Conservation (phyloP, 2,329 filamentous ascomycete species). For the Helicocarpus griseus region DNA sequence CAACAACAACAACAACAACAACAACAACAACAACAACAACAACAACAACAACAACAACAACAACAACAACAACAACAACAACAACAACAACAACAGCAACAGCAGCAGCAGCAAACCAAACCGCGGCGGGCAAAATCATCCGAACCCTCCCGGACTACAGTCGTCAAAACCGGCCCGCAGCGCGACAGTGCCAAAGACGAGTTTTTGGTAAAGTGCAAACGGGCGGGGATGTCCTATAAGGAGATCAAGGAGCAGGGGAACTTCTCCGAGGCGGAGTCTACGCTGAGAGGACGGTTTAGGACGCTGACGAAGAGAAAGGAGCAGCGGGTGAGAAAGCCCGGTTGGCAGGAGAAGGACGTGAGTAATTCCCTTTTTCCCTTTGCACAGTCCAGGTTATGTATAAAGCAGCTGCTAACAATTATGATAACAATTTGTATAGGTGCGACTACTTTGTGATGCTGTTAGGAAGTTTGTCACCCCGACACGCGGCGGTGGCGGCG, state of each 20-base stretch:
- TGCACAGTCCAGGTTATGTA: not conserved
- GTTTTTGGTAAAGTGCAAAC: constrained; percentile 33
- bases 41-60: too few relatives aligned
- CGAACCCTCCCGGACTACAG: not conserved
- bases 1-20: not conserved
- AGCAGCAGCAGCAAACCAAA: not conserved
- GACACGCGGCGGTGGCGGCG: constrained; percentile 1
- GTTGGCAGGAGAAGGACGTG: constrained; percentile 36
- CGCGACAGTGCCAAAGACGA: constrained; percentile 23
- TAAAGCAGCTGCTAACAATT: too few relatives aligned
- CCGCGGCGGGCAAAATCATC: not conserved
- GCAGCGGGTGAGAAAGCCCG: constrained; percentile 36
- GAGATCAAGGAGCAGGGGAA: constrained; percentile 35
- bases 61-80: not conserved
- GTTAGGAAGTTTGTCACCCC: constrained; percentile 21
- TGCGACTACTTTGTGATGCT: constrained; percentile 31
- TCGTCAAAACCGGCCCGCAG: not conserved
- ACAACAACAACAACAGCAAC: not conserved
- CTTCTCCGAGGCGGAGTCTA: constrained; percentile 40
- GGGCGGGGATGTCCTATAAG: constrained; percentile 36
- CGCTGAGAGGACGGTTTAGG: constrained; percentile 37
- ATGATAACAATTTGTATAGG: constrained; percentile 23
- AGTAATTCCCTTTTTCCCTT: constrained; percentile 14
- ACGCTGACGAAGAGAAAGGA: constrained; percentile 38
- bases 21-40: too few relatives aligned